phyloP scores from a whole-genome alignment of 2,329 filamentous ascomycete species.

The Microsporum canis region DNA sequence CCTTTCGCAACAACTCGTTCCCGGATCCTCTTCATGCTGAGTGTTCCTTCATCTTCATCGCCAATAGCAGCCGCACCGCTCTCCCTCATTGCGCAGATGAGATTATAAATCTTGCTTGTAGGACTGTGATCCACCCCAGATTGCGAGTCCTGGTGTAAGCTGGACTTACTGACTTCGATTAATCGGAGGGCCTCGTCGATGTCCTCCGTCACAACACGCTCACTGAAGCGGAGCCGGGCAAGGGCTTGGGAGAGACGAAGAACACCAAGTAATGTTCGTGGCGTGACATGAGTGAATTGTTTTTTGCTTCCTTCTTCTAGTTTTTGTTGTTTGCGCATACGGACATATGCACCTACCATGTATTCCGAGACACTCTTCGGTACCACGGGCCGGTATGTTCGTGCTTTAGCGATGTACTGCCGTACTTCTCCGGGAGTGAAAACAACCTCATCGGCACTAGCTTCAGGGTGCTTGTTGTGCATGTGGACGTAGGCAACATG shows the following conservation, averaged over 20 bases:
- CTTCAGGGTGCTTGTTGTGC: slow-evolving; percentile 83
- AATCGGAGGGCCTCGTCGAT: slow-evolving; percentile 90
- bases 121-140: slow-evolving; percentile 61
- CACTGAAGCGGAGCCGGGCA: slow-evolving; percentile 79
- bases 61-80: slow-evolving; percentile 69
- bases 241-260: slow-evolving; percentile 89
- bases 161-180: slow-evolving; percentile 87
- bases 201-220: slow-evolving; percentile 76
- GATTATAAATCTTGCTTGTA: slow-evolving; percentile 84
- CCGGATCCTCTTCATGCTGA: slow-evolving; percentile 78
- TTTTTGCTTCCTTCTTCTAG: slow-evolving; percentile 82
- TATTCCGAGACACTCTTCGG: slow-evolving; percentile 83
- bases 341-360: slow-evolving; percentile 92
- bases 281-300: slow-evolving; percentile 87
- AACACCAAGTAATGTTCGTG: slow-evolving; percentile 84
- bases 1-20: slow-evolving; percentile 91
- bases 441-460: slow-evolving; percentile 55
- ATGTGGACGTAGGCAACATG: slow-evolving; percentile 97
- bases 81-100: slow-evolving; percentile 80
- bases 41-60: slow-evolving; percentile 59
- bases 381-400: slow-evolving; percentile 76
- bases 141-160: slow-evolving; percentile 60
- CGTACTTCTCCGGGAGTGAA: slow-evolving; percentile 90
- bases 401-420: slow-evolving; percentile 87
- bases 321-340: slow-evolving; percentile 83